Evolutionary conservation across 2,329 filamentous ascomycete species (phyloP), one percentile per base, ranked within the genome.

Genomic region (Cercospora sesami): DNA sequence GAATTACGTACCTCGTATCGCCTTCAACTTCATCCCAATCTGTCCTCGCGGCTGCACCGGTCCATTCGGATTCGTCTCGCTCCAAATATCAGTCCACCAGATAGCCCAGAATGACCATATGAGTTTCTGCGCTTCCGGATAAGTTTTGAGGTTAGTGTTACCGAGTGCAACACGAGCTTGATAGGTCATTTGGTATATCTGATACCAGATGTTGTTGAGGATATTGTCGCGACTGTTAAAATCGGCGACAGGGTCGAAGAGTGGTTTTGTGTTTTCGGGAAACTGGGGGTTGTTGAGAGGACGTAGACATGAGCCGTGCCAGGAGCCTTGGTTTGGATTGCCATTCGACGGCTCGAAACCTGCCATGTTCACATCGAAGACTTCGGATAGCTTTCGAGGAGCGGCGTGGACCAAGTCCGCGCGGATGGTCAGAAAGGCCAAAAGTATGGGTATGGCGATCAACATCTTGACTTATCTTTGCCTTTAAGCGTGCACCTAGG

Each of bases 181-280:
- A 26, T 36, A 33, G 28, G 57, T 33, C 57, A 60, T 60, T 60
- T 60, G 30, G 57, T 33, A 60, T 31, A 60, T 60, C n/a, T 60
- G 28, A 36, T 42, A 60, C 58, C 58, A 60, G 31, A 60, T 60
- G 16, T 60, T 36, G 31, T 60, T 60, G 58, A 60, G 58, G n/a
- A 60, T 23, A 14, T 36, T 60, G 18, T 42, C 58, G 48, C 48
- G 48, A 28, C 48, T 55, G 48, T 30, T 55, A 23, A 55, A 55
- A 12, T 55, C 23, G 23, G 48, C 48, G 48, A 9, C 48, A 26
- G 48, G 23, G 30, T 55, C 48, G 48, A 55, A 55, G 23, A 55
- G 48, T 4, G 48, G 48, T 28, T 28, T 55, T 28, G 23, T 55
- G 23, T 55, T 55, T 7, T 5, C 23, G 23, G 48, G 23, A n/a